These are phyloP conservation scores for Apiotrichum akiyoshidainum DNA, from an alignment of 1,284 basidiomycete genomes.

Conservation along the genomic window DNA sequence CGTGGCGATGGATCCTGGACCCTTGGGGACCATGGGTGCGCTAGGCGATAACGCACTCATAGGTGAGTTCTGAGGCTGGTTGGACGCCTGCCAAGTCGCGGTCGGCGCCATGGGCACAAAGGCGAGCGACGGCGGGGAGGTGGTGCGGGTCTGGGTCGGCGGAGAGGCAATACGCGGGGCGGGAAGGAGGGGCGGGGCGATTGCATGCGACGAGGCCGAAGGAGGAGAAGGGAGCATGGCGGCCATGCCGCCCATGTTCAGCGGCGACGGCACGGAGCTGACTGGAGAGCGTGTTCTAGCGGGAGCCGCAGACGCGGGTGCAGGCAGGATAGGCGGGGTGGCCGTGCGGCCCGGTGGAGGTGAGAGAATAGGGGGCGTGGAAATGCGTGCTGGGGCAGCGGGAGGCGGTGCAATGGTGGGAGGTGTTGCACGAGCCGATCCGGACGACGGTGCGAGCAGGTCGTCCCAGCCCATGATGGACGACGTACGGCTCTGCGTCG, in stretches of 20 bases:
- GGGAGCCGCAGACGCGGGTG: constrained; percentile 1
- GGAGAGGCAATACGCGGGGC: not conserved
- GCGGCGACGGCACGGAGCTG: not conserved
- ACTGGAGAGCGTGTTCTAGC: not conserved
- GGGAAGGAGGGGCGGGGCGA: not conserved
- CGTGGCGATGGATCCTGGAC: no score
- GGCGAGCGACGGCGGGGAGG: not conserved
- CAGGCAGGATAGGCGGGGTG: not conserved
- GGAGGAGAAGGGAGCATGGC: constrained; percentile 14
- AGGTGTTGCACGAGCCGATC: not conserved
- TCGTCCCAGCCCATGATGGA: constrained; percentile 28
- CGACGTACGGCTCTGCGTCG: constrained; percentile 1
- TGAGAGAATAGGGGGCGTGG: constrained; percentile 3
- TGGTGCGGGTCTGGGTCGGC: no score
- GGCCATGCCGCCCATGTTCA: constrained; percentile 3
- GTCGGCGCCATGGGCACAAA: not conserved
- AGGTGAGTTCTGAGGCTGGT: not conserved
- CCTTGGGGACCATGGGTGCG: not conserved
- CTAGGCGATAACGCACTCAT: not conserved
- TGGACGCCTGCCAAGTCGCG: not conserved
- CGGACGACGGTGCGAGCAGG: constrained; percentile 19
- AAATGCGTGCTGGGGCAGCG: not conserved
- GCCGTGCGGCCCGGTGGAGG: not conserved
- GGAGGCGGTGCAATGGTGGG: not conserved
- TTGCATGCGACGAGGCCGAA: not conserved